Percentiles rank a stretch among this genome's conserved stretches.
These are phyloP conservation scores for Penicillium turbatum DNA, from an alignment of 495 filamentous ascomycete genomes.

Conservation along the genomic window DNA sequence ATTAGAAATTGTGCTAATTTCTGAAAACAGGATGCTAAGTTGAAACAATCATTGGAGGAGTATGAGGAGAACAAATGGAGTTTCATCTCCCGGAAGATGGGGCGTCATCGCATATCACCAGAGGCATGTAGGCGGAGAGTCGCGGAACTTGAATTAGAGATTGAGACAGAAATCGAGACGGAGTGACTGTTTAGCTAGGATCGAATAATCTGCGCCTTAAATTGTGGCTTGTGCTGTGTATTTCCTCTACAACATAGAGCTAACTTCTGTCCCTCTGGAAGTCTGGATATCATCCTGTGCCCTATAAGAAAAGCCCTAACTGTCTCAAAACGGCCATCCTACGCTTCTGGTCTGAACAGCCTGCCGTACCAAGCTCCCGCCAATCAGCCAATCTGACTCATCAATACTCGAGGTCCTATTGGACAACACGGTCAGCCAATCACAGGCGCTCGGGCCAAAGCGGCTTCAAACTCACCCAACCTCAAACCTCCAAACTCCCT, in stretches of 20 bases:
- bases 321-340: conserved; percentile 22
- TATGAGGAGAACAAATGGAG: conserved; percentile 91
- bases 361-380: conserved; percentile 26
- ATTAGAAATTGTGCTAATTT: conserved; percentile 7
- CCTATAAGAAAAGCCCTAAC: conserved; percentile 32
- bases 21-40: conserved; percentile 62
- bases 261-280: no score
- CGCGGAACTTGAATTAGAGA: background rate
- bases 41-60: conserved; percentile 74
- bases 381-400: conserved; percentile 40
- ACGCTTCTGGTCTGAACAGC: conserved; percentile 15
- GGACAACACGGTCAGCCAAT: conserved; percentile 17
- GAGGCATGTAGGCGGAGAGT: conserved; percentile 81
- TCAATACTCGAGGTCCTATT: conserved; percentile 18
- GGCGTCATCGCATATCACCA: conserved; percentile 78
- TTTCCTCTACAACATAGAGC: no score
- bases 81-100: conserved; percentile 80
- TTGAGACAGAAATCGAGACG: background rate
- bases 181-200: background rate
- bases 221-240: background rate
- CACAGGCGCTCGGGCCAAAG: conserved; percentile 36
- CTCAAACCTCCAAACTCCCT: conserved; percentile 41
- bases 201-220: background rate
- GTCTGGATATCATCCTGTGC: background rate
- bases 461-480: conserved; percentile 45